phyloP scores from a whole-genome alignment of 805 yeast species.

The Cyberlindnera suaveolens region DNA sequence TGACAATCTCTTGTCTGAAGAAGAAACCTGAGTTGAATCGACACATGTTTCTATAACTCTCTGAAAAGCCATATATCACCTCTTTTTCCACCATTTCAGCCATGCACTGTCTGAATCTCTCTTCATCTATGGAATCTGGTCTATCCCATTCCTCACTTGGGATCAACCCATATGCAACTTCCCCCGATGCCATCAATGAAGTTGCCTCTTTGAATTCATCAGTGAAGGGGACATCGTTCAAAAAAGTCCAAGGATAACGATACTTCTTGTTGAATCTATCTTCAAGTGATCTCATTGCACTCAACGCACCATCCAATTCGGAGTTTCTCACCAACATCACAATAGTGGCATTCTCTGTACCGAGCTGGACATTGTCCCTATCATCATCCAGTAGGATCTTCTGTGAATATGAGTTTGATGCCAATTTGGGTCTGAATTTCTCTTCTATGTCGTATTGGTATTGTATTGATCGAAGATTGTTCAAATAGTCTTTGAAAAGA shows the following conservation, averaged over 20 bases:
- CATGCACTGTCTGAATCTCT: slow-evolving; percentile 41
- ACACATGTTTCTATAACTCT: slow-evolving; percentile 88
- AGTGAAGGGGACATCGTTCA: slow-evolving; percentile 68
- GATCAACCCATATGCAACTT: slow-evolving; percentile 58
- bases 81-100: slow-evolving; percentile 37
- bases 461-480: slow-evolving; percentile 13
- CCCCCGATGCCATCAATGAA: slow-evolving; percentile 55
- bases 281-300: slow-evolving; percentile 71
- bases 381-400: slow-evolving; percentile 23
- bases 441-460: slow-evolving; percentile 17
- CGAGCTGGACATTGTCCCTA: slow-evolving; percentile 33
- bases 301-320: slow-evolving; percentile 69
- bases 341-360: slow-evolving; percentile 75
- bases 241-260: slow-evolving; percentile 72
- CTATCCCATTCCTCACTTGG: slow-evolving; percentile 71
- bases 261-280: slow-evolving; percentile 64
- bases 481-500: slow-evolving; percentile 8
- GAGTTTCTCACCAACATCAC: slow-evolving; percentile 82
- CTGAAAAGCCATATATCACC: slow-evolving; percentile 59
- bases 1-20: slow-evolving; percentile 67
- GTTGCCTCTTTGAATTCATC: slow-evolving; percentile 58
- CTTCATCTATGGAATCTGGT: slow-evolving; percentile 65
- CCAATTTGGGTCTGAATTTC: slow-evolving; percentile 27
- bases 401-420: slow-evolving; percentile 33
- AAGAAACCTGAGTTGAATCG: slow-evolving; percentile 89